These are phyloP conservation scores for Zoysia matrella DNA, from an alignment of 202 grass and related monocot genomes.

Conservation along the genomic window DNA sequence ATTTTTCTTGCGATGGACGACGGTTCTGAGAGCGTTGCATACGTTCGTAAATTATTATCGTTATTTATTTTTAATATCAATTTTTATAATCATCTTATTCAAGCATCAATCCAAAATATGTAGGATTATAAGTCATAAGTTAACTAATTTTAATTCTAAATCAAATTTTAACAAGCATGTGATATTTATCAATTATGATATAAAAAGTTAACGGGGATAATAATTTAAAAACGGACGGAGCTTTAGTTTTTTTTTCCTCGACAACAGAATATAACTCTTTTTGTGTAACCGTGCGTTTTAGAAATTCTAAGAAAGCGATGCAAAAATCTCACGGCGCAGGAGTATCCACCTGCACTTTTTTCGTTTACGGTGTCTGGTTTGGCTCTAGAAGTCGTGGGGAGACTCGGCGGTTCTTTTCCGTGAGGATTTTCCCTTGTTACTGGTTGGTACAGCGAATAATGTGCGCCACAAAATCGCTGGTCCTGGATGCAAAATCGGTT, in stretches of 20 bases:
- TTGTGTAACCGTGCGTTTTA: not conserved
- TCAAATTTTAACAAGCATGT: too few species aligned
- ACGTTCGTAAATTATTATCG: too few species aligned
- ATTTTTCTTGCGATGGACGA: too few species aligned
- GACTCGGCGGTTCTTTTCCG: not conserved
- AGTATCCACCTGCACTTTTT: slow-evolving; percentile 26
- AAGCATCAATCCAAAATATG: too few species aligned
- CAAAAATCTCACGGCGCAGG: slow-evolving; percentile 22
- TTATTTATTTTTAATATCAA: too few species aligned
- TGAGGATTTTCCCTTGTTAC: not conserved
- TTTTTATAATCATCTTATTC: too few species aligned
- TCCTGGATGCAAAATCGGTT: not conserved
- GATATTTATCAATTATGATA: too few species aligned
- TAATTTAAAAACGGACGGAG: not conserved
- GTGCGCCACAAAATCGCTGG: slow-evolving; percentile 26
- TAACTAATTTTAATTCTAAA: too few species aligned
- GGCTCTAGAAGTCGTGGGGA: not conserved
- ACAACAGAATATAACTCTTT: not conserved
- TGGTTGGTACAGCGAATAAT: not conserved
- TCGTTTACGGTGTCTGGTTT: not conserved
- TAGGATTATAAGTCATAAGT: too few species aligned
- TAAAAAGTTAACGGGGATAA: too few species aligned
- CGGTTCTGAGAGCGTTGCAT: too few species aligned
- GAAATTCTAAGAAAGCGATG: slow-evolving; percentile 1
- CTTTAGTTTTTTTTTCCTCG: not conserved